Base-by-base conservation (phyloP, 768 basidiomycete species). In the Boletus reticulatus region DNA sequence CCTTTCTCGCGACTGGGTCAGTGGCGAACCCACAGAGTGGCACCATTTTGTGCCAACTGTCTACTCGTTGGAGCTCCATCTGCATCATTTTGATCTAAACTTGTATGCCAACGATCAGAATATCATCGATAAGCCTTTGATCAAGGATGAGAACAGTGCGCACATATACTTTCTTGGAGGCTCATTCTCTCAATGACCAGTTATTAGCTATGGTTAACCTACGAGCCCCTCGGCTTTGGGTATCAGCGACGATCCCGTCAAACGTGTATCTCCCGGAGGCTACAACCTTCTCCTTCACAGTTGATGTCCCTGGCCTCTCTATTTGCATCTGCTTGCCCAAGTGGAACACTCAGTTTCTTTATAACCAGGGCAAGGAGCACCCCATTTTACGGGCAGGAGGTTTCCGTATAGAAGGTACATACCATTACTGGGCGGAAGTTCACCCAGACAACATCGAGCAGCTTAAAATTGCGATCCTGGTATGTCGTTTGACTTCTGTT, bases 91-190 rank as follows among this genome's bases (percentile, higher is more conserved):
- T 71, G 80, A 83, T 55, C 67, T 96, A 48, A 88, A 89, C 62
- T 68, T 91, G 24, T 95, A 92, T 66, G 84, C 91, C 49, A 98
- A 98, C 66, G 96, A 98, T 70, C 93, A 94, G 66, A 98, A 98
- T 66, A 92, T 98, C 66, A 90, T 98, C 48, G 93, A 97, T 75
- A 90, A 89, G 57, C 93, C 94, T 4, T 73, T 87, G 34, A 75
- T 85, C 53, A 75, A 73, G 53, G 88, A 93, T n/a, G 89, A 93
- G 62, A 98, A 98, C 68, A 86, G 94, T 94, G 63, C 52, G 71
- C 59, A 37, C 17, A 41, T 27, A 13, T 34, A 44, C 16, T 41
- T 48, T 13, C 44, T 27, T 22, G n/a, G 5, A 17, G 24, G 48
- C 20, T 47, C 32, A n/a, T 45, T 48, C 44, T 34, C n/a, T 54